phyloP scores from a whole-genome alignment of 805 yeast species.

The Metschnikowia drakensbergensis region DNA sequence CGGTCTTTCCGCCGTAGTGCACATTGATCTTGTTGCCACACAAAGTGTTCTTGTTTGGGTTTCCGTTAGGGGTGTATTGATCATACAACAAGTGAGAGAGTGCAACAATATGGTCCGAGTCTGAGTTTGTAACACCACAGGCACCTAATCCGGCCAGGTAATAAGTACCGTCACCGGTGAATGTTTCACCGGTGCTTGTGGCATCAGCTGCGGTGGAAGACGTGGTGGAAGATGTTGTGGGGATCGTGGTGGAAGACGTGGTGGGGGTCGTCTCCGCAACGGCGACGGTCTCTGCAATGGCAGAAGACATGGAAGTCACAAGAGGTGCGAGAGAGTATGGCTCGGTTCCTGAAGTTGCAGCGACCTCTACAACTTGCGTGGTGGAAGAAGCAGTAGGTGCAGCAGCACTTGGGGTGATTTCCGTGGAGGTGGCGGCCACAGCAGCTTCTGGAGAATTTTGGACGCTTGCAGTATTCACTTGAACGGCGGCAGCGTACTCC shows the following conservation, averaged over 20 bases:
- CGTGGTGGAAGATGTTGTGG: neutral
- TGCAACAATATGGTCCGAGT: constrained; percentile 52
- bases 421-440: neutral
- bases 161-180: constrained; percentile 48
- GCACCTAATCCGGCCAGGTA: constrained; percentile 49
- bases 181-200: constrained; percentile 15
- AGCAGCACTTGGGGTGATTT: neutral
- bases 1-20: constrained; percentile 46
- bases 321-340: neutral
- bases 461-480: neutral
- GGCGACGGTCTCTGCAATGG: neutral
- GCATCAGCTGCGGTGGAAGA: constrained; percentile 4
- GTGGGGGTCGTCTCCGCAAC: too few relatives aligned
- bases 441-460: constrained; percentile 1
- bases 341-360: neutral
- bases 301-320: neutral
- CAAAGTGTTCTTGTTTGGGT: constrained; percentile 44
- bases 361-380: neutral
- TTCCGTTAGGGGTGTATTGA: constrained; percentile 27
- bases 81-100: constrained; percentile 43
- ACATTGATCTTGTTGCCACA: constrained; percentile 54
- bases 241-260: too few relatives aligned
- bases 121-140: constrained; percentile 48
- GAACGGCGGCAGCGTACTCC: constrained; percentile 1
- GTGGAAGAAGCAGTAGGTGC: constrained; percentile 1